A percentile compares a stretch with the other conserved stretches of the same genome.
Conservation (phyloP, 441 rosid species). For the Erysimum pusillum region DNA sequence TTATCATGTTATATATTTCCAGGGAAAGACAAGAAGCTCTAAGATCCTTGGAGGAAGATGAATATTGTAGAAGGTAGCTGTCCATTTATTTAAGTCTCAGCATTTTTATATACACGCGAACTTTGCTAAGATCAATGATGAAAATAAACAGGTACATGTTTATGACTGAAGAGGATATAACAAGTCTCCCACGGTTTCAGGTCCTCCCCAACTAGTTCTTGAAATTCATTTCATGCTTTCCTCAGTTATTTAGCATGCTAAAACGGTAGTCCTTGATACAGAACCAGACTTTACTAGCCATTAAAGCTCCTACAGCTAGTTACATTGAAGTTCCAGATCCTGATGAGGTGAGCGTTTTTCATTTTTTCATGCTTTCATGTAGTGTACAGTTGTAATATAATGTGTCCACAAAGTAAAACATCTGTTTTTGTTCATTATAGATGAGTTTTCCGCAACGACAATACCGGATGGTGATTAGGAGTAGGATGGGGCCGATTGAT, state of each 20-base stretch:
- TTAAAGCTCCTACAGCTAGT: slow-evolving; percentile 86
- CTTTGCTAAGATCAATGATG: slow-evolving; percentile 31
- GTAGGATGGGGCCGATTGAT: slow-evolving; percentile 76
- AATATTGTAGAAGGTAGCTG: slow-evolving; percentile 56
- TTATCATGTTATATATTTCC: slow-evolving; percentile 40
- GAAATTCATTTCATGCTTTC: slow-evolving; percentile 16
- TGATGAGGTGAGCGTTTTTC: slow-evolving; percentile 61
- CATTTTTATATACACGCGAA: slow-evolving; percentile 5
- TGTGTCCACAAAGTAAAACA: slow-evolving; percentile 1
- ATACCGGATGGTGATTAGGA: slow-evolving; percentile 76
- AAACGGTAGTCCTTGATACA: slow-evolving; percentile 46
- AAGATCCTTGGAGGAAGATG: slow-evolving; percentile 64
- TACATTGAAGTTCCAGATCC: slow-evolving; percentile 90
- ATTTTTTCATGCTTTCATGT: slow-evolving; percentile 8
- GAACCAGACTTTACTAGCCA: slow-evolving; percentile 72
- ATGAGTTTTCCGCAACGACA: slow-evolving; percentile 61
- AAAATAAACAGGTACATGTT: slow-evolving; percentile 67
- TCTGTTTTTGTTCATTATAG: slow-evolving; percentile 49
- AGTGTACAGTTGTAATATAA: background rate
- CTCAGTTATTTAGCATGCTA: slow-evolving; percentile 2
- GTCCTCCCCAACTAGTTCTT: slow-evolving; percentile 49
- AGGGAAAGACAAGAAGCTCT: slow-evolving; percentile 74
- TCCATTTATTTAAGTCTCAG: slow-evolving; percentile 21
- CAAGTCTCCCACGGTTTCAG: slow-evolving; percentile 69
- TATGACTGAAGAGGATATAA: slow-evolving; percentile 75